Percentiles rank a stretch among this genome's conserved stretches.
Evolutionary conservation across 2,329 filamentous ascomycete species (phyloP).

Genomic region (Ustulina deusta): DNA sequence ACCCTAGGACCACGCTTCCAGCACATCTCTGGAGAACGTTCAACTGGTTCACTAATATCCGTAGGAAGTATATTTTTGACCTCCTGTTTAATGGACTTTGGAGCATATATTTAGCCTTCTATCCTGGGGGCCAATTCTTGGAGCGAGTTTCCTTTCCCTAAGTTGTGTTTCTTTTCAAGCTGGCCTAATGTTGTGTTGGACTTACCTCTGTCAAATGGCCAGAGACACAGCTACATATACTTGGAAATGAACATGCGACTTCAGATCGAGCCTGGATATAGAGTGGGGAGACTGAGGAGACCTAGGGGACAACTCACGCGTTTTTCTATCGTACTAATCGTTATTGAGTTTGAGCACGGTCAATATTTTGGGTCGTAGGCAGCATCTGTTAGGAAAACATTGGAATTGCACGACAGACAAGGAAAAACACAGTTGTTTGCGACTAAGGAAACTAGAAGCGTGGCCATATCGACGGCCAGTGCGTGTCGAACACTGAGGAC

Average conservation of each 20-base stretch:
- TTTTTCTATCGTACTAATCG: background rate
- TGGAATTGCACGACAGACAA: conserved; percentile 47
- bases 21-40: too few species aligned
- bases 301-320: background rate
- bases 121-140: background rate
- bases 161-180: background rate
- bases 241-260: background rate
- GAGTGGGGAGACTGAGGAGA: background rate
- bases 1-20: too few species aligned
- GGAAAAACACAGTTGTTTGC: conserved; percentile 47
- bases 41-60: too few species aligned
- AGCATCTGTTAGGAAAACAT: conserved; percentile 48
- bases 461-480: conserved; percentile 44
- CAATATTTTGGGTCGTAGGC: conserved; percentile 46
- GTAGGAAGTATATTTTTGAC: too few species aligned
- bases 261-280: background rate
- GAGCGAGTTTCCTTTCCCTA: background rate
- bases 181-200: background rate
- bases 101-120: too few species aligned
- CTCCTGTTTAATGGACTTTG: too few species aligned
- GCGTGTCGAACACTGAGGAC: conserved; percentile 43
- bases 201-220: background rate
- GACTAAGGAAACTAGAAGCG: conserved; percentile 52
- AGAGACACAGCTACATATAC: background rate
- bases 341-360: conserved; percentile 18